Evolutionary conservation across 257 asterid genomes (phyloP).

Genomic region (Lycium ferocissimum): DNA sequence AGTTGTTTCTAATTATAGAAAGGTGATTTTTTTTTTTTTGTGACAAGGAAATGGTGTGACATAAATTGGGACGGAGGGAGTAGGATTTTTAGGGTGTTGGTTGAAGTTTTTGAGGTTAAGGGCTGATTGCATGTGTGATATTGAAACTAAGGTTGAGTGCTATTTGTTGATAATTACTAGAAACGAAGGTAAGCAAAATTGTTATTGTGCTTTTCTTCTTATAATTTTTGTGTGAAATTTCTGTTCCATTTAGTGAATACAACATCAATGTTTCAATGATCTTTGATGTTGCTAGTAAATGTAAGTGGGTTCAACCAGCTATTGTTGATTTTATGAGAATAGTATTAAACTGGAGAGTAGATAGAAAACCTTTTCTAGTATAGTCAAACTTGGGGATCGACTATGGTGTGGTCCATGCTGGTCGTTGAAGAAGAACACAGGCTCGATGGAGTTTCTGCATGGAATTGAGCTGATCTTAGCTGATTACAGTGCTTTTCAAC

Average conservation of each 20-base stretch:
- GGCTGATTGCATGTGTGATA: background rate
- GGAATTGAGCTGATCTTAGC: constrained; percentile 4
- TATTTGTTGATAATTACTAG: background rate
- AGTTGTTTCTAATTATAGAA: too few species aligned
- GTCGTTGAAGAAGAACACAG: background rate
- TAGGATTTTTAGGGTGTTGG: background rate
- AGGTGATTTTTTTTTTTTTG: too few species aligned
- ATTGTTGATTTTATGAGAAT: background rate
- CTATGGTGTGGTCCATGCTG: background rate
- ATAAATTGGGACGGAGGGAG: too few species aligned
- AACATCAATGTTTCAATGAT: background rate
- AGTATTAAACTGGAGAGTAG: background rate
- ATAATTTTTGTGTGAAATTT: background rate
- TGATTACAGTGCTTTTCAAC: background rate
- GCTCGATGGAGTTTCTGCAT: background rate
- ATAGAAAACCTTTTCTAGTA: background rate
- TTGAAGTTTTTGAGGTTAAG: background rate
- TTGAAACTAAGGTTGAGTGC: background rate
- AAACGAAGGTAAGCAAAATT: background rate
- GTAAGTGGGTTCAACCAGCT: background rate
- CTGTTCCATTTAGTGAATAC: background rate
- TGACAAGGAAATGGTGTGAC: too few species aligned
- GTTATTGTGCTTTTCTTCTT: background rate
- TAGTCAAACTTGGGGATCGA: background rate
- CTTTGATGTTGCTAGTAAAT: background rate